These are phyloP conservation scores for Alternaria consortialis DNA, from an alignment of 2,329 filamentous ascomycete species.

Conservation along the genomic window DNA sequence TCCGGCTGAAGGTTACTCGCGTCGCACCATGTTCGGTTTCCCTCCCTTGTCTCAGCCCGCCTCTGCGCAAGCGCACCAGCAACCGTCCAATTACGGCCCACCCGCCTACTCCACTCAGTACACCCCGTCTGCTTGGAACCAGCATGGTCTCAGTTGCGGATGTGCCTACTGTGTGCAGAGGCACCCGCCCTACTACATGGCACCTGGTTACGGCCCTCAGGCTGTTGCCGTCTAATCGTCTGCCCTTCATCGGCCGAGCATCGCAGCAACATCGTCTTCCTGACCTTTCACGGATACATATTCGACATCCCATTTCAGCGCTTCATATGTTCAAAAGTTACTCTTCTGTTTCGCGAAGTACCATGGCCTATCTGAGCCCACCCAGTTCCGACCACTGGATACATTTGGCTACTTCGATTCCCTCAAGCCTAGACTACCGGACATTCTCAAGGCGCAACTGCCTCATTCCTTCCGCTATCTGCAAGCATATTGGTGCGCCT, in stretches of 20 bases:
- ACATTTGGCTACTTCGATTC: conserved; percentile 30
- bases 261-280: conserved; percentile 5
- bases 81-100: conserved; percentile 46
- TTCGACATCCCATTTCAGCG: conserved; percentile 41
- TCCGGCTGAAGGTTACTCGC: conserved; percentile 54
- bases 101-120: conserved; percentile 48
- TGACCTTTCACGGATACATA: conserved; percentile 33
- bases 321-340: conserved; percentile 47
- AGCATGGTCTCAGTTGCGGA: conserved; percentile 48
- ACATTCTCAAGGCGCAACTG: conserved; percentile 28
- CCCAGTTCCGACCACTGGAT: conserved; percentile 28
- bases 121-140: conserved; percentile 49
- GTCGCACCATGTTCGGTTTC: conserved; percentile 55
- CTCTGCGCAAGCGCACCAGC: conserved; percentile 55
- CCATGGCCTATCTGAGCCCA: conserved; percentile 23
- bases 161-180: conserved; percentile 51
- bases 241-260: conserved; percentile 3
- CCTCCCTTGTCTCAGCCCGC: conserved; percentile 48
- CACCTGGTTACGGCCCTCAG: conserved; percentile 50
- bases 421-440: conserved; percentile 30
- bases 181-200: conserved; percentile 52
- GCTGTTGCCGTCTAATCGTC: conserved; percentile 44
- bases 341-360: conserved; percentile 32
- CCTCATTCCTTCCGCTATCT: conserved; percentile 47
- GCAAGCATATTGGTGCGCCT: conserved; percentile 47